Conservation (phyloP, 345 rosid genomes). For the Triadica sebifera region DNA sequence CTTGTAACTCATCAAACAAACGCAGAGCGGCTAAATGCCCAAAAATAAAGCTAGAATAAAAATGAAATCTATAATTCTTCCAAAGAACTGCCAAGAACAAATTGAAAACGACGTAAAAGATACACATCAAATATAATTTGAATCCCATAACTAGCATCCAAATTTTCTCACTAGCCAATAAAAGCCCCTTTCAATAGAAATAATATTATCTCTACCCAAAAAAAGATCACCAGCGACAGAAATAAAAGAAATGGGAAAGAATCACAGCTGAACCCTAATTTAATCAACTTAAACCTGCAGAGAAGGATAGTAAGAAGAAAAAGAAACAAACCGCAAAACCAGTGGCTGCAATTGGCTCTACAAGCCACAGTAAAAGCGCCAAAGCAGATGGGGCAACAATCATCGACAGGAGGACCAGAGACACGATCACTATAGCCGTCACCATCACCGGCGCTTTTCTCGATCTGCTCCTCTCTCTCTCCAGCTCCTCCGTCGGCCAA, state of each 20-base stretch:
- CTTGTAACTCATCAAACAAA: neutral
- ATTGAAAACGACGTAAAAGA: neutral
- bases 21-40: neutral
- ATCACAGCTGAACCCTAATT: neutral
- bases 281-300: neutral
- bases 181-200: neutral
- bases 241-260: too few relatives aligned
- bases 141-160: neutral
- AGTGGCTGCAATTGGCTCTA: slow-evolving; percentile 77
- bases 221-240: too few relatives aligned
- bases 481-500: slow-evolving; percentile 8
- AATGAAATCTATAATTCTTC: neutral
- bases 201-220: too few relatives aligned
- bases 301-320: neutral
- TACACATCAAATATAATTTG: neutral
- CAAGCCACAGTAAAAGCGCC: slow-evolving; percentile 64
- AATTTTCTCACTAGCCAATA: neutral
- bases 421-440: neutral
- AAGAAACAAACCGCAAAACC: slow-evolving; percentile 78
- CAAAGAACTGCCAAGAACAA: neutral
- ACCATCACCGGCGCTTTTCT: neutral
- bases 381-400: slow-evolving; percentile 82
- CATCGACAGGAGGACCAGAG: slow-evolving; percentile 63
- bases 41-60: too few relatives aligned
- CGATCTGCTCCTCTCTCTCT: slow-evolving; percentile 6